Evolutionary conservation across 306 rosid genomes (phyloP).

Genomic region (Castanea mollissima): DNA sequence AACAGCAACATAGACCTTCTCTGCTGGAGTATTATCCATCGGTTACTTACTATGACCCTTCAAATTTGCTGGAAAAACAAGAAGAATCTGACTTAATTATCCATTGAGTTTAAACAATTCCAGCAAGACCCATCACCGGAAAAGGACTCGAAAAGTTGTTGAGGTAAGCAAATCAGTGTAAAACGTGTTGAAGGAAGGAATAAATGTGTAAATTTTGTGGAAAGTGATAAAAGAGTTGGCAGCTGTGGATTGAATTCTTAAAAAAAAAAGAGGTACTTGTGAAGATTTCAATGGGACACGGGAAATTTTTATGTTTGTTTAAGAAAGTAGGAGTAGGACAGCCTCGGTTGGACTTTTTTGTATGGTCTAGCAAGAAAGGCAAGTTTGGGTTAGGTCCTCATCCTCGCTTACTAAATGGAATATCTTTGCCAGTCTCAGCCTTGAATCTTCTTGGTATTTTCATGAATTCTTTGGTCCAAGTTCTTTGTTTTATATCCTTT

Average conservation of each 20-base stretch:
- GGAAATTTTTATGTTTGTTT: background rate
- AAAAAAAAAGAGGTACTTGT: background rate
- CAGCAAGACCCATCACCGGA: background rate
- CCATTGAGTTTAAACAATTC: background rate
- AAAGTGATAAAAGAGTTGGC: background rate
- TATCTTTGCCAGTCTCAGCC: no score
- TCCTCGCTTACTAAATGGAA: background rate
- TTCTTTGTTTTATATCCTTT: no score
- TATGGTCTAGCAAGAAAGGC: conserved; percentile 9
- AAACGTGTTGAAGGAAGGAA: conserved; percentile 10
- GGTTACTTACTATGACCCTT: background rate
- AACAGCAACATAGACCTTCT: conserved; percentile 70
- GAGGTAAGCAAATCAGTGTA: background rate
- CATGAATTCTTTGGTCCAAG: background rate
- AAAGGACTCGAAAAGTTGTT: background rate
- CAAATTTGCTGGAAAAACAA: conserved; percentile 13
- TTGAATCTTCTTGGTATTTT: background rate
- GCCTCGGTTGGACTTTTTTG: conserved; percentile 42
- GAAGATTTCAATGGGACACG: background rate
- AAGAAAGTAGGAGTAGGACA: conserved; percentile 16
- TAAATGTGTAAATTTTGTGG: conserved; percentile 12
- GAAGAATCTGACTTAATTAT: background rate
- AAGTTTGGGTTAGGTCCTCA: conserved; percentile 12
- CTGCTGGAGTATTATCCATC: conserved; percentile 46
- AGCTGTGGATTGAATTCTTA: background rate